Evolutionary conservation across 352 stramenopile genomes (phyloP).

Genomic region (Phytophthora cactorum): DNA sequence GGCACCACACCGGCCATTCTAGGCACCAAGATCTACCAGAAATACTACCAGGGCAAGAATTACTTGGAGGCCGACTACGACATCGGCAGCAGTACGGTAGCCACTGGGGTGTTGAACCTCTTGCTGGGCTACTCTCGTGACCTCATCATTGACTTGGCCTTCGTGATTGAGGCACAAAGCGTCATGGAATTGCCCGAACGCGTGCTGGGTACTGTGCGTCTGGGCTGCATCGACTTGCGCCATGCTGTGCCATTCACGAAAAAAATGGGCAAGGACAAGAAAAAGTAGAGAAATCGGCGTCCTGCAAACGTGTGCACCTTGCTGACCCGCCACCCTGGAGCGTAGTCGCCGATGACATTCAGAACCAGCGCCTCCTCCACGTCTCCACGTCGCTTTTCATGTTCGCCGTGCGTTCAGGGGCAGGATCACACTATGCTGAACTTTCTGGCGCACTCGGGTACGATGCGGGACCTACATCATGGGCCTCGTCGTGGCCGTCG

Average conservation of each 20-base stretch:
- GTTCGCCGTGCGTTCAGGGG: too few species aligned
- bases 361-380: too few species aligned
- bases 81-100: slow-evolving; percentile 78
- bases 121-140: slow-evolving; percentile 70
- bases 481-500: too few species aligned
- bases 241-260: slow-evolving; percentile 56
- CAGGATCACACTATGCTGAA: too few species aligned
- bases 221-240: slow-evolving; percentile 68
- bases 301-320: too few species aligned
- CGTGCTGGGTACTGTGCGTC: slow-evolving; percentile 70
- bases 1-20: slow-evolving; percentile 91
- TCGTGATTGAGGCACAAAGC: slow-evolving; percentile 80
- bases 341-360: too few species aligned
- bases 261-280: slow-evolving; percentile 37
- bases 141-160: slow-evolving; percentile 83
- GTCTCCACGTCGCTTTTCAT: too few species aligned
- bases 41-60: slow-evolving; percentile 71
- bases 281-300: slow-evolving; percentile 21
- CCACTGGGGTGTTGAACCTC: slow-evolving; percentile 72
- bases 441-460: too few species aligned
- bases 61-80: slow-evolving; percentile 86
- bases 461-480: too few species aligned
- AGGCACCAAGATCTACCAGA: slow-evolving; percentile 88
- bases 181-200: slow-evolving; percentile 78
- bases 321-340: too few species aligned